Percentiles rank a stretch among this genome's conserved stretches.
Conservation (phyloP, 164 flowering plant genomes). For the Vitis rupestris region DNA sequence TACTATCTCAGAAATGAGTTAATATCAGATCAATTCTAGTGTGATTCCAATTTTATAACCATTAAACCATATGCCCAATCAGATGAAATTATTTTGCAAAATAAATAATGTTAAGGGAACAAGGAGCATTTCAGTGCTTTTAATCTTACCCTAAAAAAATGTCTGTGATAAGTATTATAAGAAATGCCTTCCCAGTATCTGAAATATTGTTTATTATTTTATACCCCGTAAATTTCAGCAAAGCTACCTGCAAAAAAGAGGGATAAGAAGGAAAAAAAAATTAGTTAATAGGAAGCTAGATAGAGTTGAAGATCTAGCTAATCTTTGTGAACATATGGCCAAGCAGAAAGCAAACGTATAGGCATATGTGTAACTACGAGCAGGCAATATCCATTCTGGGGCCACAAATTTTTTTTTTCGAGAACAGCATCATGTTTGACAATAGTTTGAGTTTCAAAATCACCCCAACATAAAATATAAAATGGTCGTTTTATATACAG, state of each 20-base stretch:
- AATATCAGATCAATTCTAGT: no score
- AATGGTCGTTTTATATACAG: neutral
- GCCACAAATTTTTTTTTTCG: no score
- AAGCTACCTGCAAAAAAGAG: conserved; percentile 73
- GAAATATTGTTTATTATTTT: conserved; percentile 81
- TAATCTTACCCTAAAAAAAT: conserved; percentile 85
- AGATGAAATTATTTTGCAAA: no score
- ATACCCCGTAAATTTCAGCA: conserved; percentile 96
- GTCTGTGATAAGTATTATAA: conserved; percentile 88
- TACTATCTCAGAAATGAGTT: no score
- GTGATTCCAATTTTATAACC: no score
- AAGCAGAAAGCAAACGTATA: neutral
- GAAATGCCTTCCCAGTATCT: conserved; percentile 94
- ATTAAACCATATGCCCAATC: no score
- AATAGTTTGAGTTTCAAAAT: neutral
- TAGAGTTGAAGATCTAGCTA: neutral
- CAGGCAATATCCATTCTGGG: neutral
- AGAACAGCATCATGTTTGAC: neutral
- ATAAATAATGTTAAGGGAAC: neutral
- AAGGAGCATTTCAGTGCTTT: neutral
- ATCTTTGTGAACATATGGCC: neutral
- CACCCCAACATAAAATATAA: neutral
- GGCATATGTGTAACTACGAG: neutral
- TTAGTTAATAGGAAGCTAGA: neutral
- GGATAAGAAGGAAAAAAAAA: neutral